Percentiles rank a stretch among this genome's conserved stretches.
Conservation (phyloP, 805 yeast species). For the Soucietia sequanensis region DNA sequence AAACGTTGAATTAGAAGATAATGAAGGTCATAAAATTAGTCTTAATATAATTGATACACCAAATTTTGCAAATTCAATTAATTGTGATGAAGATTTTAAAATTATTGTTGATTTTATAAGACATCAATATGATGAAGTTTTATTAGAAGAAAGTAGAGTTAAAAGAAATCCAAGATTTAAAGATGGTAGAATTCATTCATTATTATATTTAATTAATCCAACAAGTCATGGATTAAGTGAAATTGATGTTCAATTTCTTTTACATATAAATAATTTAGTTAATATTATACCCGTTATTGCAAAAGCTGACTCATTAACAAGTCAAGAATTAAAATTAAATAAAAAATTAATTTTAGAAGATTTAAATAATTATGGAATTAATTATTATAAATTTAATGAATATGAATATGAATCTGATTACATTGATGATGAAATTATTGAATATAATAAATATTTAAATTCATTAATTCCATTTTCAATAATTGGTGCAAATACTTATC, state of each 20-base stretch:
- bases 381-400: conserved; percentile 69
- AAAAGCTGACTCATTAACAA: conserved; percentile 44
- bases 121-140: conserved; percentile 80
- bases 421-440: conserved; percentile 62
- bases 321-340: conserved; percentile 55
- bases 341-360: conserved; percentile 77
- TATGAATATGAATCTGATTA: conserved; percentile 51
- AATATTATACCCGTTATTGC: conserved; percentile 44
- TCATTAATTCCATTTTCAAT: conserved; percentile 65
- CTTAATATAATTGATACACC: conserved; percentile 79
- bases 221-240: conserved; percentile 45
- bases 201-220: conserved; percentile 44
- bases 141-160: conserved; percentile 76
- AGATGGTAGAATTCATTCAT: conserved; percentile 77
- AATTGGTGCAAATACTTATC: conserved; percentile 66
- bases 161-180: conserved; percentile 83
- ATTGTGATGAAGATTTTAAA: conserved; percentile 66
- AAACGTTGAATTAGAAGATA: conserved; percentile 80
- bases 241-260: conserved; percentile 42
- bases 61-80: conserved; percentile 74
- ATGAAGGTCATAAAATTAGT: conserved; percentile 80
- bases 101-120: conserved; percentile 74
- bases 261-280: conserved; percentile 40
- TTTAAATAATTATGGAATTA: conserved; percentile 65
- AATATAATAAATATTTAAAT: conserved; percentile 63